These are phyloP conservation scores for Persicaria maculosa DNA, from an alignment of 148 eudicot species.

Conservation along the genomic window DNA sequence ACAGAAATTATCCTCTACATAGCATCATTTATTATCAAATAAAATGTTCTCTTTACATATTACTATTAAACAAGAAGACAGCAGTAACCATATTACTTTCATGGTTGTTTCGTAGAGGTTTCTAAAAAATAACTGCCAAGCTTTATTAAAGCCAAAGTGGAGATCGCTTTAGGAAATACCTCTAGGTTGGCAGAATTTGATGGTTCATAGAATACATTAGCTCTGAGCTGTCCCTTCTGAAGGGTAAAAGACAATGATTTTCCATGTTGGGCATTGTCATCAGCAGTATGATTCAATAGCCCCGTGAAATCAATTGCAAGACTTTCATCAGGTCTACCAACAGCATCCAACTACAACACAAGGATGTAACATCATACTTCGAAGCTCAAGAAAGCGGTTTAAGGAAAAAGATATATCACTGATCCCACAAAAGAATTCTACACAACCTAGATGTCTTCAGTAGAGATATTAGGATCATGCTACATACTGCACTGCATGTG, in stretches of 20 bases:
- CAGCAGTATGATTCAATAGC: constrained; percentile 45
- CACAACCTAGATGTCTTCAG: too few relatives aligned
- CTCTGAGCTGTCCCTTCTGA: constrained; percentile 91
- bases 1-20: neutral
- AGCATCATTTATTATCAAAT: neutral
- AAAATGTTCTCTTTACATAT: neutral
- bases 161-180: constrained; percentile 30
- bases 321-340: constrained; percentile 95
- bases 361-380: constrained; percentile 15
- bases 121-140: neutral
- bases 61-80: neutral
- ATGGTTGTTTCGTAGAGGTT: neutral
- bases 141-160: constrained; percentile 7
- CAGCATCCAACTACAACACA: constrained; percentile 75
- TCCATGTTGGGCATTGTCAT: constrained; percentile 43
- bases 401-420: neutral
- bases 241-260: constrained; percentile 70
- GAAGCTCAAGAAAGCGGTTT: neutral
- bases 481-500: too few relatives aligned
- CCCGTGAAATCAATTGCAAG: constrained; percentile 65
- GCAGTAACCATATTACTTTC: neutral
- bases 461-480: too few relatives aligned
- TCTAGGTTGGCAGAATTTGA: constrained; percentile 70
- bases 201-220: constrained; percentile 63
- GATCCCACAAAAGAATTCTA: too few relatives aligned